phyloP scores from a whole-genome alignment of 805 yeast genomes.

The Candida tammaniensis region DNA sequence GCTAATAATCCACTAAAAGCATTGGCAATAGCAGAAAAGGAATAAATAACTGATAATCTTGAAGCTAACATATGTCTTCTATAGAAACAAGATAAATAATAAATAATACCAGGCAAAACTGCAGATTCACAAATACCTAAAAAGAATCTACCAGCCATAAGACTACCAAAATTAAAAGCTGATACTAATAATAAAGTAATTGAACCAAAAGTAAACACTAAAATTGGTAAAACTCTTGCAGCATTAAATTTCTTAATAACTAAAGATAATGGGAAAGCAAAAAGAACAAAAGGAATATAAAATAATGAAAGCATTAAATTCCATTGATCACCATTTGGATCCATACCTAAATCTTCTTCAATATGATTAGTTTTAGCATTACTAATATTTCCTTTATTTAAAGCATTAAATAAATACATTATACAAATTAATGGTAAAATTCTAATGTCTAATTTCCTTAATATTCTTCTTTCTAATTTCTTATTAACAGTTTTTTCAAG shows the following conservation, averaged over 20 bases:
- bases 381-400: conserved; percentile 49
- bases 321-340: conserved; percentile 36
- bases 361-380: conserved; percentile 50
- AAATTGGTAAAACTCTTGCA: conserved; percentile 41
- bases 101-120: conserved; percentile 38
- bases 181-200: conserved; percentile 33
- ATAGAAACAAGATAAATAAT: conserved; percentile 35
- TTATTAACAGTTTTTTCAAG: conserved; percentile 14
- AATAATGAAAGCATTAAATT: conserved; percentile 45
- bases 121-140: conserved; percentile 37
- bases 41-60: conserved; percentile 33
- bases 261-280: conserved; percentile 42
- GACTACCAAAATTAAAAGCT: conserved; percentile 37
- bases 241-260: conserved; percentile 42
- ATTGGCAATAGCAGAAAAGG: conserved; percentile 32
- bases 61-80: conserved; percentile 36
- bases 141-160: conserved; percentile 35
- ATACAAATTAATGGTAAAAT: conserved; percentile 45
- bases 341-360: conserved; percentile 38
- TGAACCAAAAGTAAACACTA: conserved; percentile 45
- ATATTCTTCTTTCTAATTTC: conserved; percentile 25
- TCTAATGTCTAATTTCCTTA: conserved; percentile 40
- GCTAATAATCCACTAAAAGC: conserved; percentile 39
- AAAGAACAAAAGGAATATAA: conserved; percentile 44
- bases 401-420: conserved; percentile 47